Evolutionary conservation across 2,329 filamentous ascomycete genomes (phyloP), one percentile per base, ranked within the genome.

Genomic region (Tolypocladium sp.): DNA sequence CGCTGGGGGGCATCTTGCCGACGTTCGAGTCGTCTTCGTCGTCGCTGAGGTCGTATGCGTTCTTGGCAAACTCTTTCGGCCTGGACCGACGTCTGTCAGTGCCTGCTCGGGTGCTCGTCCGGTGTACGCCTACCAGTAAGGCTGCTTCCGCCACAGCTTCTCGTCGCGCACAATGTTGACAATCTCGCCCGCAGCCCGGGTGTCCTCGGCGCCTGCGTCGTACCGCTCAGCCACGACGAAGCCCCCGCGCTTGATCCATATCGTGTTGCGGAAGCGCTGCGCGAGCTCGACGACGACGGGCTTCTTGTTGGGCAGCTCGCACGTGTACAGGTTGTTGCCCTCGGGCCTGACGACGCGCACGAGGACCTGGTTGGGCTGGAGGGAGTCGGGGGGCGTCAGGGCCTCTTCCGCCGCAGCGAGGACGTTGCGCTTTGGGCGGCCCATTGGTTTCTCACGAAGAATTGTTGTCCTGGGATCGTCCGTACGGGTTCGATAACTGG

Each of bases 121-220:
- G 25, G 2, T 13, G 33, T 10, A 30, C 7, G 52, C 57, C 38
- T 68, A 93, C 94, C 94, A 97, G 71, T 93, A 99, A 12, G 79
- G 68, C 77, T 89, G 86, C 76, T 96, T 96, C 68, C 92, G 85
- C 94, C 94, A 99, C 51, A 81, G 80, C 75, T 91, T 95, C 77
- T 97, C 92, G 68, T 97, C 91, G 42, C 91, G 82, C 42, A 97
- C 92, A 41, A 97, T 85, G 69, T 97, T 97, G 65, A 96, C 81
- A 67, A 99, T 97, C 73, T 96, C 91, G 17, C 93, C 94, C 57
- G 84, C 82, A 15, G 96, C 83, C 72, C 91, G 92, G 67, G 91
- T 91, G 52, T 88, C 87, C 57, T 86, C 84, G 35, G 86, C 84
- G 42, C 87, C 78, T 2, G 82, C 79, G 37, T 81, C 79, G 30